Evolutionary conservation across 495 filamentous ascomycete species (phyloP), one percentile per base, ranked within the genome.

Genomic region (Penicillium dipodomyicola): DNA sequence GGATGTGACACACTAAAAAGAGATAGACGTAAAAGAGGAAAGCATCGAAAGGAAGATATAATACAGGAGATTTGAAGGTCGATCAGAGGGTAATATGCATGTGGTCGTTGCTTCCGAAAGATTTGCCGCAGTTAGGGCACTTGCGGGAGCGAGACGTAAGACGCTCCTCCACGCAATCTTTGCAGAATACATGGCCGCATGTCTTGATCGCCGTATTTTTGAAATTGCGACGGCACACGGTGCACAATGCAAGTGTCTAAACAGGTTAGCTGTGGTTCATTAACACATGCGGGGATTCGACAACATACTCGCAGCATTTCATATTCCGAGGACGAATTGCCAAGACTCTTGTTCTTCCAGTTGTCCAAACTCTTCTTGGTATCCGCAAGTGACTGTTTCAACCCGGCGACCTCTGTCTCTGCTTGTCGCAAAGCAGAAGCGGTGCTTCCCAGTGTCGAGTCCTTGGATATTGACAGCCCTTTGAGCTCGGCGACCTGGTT

Each of bases 171-270:
- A 96, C 87, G 66, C 94, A 98, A 25, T 84, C 82, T 62, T 82
- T 84, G 82, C 94, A 98, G 72, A 97, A 96, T 20, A 96, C 85
- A 72, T 98, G 94, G n/a, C 94, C 94, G 70, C 94, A 98, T 14
- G 87, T 90, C 67, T 91, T 92, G 62, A 98, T 81, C 17, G 86
- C 87, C 1, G 92, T 96, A 68, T 97, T 89, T 74, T 97, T 97
- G 79, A 96, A 94, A 52, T 92, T 89, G 51, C 79, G 84, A 59
- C 87, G 86, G 73, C 94, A 98, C 19, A 97, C 89, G 2, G 88
- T 87, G 75, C 94, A 98, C 39, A 93, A 82, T 17, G 91, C 90
- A 71, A 97, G 82, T 59, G 82, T 82, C 93, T 97, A 63, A 3
- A 53, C 30, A 19, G 5, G 48, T 61, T 32, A 49, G 20, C 69